These are phyloP conservation scores for Aspergillus niger DNA, from an alignment of 2,329 filamentous ascomycete genomes.

Conservation along the genomic window DNA sequence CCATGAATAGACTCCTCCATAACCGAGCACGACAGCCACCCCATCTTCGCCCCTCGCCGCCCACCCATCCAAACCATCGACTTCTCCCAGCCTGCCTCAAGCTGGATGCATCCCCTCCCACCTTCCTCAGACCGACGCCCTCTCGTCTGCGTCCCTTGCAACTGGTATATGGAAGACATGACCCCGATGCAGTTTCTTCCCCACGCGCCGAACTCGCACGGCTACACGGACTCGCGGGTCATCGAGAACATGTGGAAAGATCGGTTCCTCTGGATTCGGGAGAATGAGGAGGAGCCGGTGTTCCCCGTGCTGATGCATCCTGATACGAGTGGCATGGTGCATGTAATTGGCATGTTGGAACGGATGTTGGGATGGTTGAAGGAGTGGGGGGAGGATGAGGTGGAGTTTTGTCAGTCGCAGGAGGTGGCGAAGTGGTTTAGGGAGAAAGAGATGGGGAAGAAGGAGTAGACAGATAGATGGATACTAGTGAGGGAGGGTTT, in stretches of 20 bases:
- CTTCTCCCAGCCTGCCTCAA: constrained; percentile 44
- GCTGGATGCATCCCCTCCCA: constrained; percentile 49
- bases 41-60: constrained; percentile 43
- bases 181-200: constrained; percentile 50
- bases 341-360: constrained; percentile 61
- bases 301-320: constrained; percentile 60
- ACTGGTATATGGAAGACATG: constrained; percentile 52
- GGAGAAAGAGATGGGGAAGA: constrained; percentile 18
- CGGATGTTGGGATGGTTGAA: constrained; percentile 55
- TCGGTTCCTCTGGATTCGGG: constrained; percentile 59
- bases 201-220: constrained; percentile 53
- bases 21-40: constrained; percentile 46
- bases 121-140: constrained; percentile 26
- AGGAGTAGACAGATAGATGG: no score
- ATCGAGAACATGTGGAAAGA: constrained; percentile 65
- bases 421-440: constrained; percentile 35
- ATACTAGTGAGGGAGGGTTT: no score
- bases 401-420: constrained; percentile 34
- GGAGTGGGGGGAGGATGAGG: constrained; percentile 36
- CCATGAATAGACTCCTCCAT: constrained; percentile 40
- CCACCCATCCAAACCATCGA: constrained; percentile 43
- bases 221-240: constrained; percentile 59
- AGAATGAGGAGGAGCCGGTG: constrained; percentile 45
- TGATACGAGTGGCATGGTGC: constrained; percentile 62
- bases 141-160: constrained; percentile 48